Conservation (phyloP, 2,329 filamentous ascomycete species). For the Penicillium decumbens region DNA sequence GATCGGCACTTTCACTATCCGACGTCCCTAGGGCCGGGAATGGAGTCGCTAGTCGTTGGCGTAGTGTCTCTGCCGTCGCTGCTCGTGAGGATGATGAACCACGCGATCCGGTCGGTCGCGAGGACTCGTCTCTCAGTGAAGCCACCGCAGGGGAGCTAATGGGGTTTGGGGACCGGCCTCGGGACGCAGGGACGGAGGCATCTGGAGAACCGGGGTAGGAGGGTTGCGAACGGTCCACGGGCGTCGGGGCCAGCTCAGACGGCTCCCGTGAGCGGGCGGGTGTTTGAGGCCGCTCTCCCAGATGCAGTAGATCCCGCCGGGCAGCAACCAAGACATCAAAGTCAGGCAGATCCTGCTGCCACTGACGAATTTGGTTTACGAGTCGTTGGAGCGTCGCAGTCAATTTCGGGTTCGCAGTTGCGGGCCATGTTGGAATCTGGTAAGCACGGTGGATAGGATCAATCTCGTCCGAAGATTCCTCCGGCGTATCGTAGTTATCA, state of each 20-base stretch:
- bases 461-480: conserved; percentile 30
- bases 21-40: conserved; percentile 19
- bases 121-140: conserved; percentile 25
- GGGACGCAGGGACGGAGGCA: conserved; percentile 9
- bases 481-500: conserved; percentile 47
- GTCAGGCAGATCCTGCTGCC: conserved; percentile 61
- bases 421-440: conserved; percentile 46
- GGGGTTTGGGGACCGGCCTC: conserved; percentile 17
- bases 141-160: conserved; percentile 5
- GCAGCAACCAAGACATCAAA: conserved; percentile 67
- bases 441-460: conserved; percentile 30
- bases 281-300: conserved; percentile 25
- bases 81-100: conserved; percentile 24
- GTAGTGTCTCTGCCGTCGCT: conserved; percentile 30
- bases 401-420: conserved; percentile 46
- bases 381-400: conserved; percentile 57
- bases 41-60: conserved; percentile 33
- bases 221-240: conserved; percentile 17
- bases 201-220: conserved; percentile 21
- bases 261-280: conserved; percentile 19
- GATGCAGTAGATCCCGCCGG: conserved; percentile 45
- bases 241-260: conserved; percentile 18
- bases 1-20: conserved; percentile 13
- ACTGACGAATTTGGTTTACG: conserved; percentile 58
- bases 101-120: conserved; percentile 22